Conservation (phyloP, 441 rosid species). For the Erodium moschatum region DNA sequence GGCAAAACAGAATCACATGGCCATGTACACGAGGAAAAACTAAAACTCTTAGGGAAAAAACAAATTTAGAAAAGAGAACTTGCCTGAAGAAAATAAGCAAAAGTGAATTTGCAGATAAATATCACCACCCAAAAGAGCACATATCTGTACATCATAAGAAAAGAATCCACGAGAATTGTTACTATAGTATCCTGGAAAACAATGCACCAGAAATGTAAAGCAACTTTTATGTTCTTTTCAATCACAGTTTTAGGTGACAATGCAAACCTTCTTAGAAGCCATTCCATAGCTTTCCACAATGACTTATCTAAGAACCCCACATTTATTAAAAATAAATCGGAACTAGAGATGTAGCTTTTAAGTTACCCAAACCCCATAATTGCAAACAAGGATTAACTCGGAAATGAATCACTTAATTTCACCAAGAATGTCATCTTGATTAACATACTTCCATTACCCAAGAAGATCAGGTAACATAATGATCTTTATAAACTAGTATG, state of each 20-base stretch:
- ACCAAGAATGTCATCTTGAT: not conserved
- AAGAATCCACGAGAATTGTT: constrained; percentile 8
- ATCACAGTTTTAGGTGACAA: not conserved
- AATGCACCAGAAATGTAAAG: not conserved
- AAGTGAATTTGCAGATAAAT: constrained; percentile 75
- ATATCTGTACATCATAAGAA: constrained; percentile 49
- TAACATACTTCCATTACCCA: not conserved
- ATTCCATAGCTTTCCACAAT: not conserved
- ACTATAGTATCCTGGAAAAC: not conserved
- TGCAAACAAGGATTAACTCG: not conserved
- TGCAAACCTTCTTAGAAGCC: not conserved
- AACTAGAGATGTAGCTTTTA: not conserved
- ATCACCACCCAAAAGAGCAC: constrained; percentile 89
- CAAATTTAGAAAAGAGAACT: constrained; percentile 25
- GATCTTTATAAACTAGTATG: not conserved
- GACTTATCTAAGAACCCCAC: not conserved
- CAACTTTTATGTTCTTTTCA: not conserved
- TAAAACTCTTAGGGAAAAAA: constrained; percentile 16
- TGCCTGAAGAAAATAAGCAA: constrained; percentile 98
- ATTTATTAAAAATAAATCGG: not conserved
- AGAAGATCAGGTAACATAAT: not conserved
- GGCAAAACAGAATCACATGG: constrained; percentile 7
- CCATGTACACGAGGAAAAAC: not conserved
- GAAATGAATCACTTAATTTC: constrained; percentile 4
- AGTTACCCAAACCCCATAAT: not conserved